A percentile compares a stretch with the other conserved stretches of the same genome.
Evolutionary conservation across 106 monocot genomes (phyloP).

Genomic region (Dendrobium chrysotoxum): DNA sequence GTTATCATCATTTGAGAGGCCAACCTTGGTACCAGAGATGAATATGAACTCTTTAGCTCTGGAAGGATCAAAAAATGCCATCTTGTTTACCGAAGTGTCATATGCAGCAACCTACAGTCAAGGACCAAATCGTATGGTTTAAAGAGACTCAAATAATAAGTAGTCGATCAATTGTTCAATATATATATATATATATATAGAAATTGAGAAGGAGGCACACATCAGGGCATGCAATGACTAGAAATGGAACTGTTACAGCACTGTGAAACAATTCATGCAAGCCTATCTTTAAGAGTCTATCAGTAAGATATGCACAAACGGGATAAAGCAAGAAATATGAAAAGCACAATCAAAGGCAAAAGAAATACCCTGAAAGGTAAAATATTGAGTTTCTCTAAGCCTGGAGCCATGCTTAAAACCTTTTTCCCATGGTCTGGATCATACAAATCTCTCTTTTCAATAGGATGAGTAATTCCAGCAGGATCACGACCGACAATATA

Average conservation of each 20-base stretch:
- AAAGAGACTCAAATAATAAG: background rate
- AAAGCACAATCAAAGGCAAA: background rate
- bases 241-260: too few relatives aligned
- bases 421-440: constrained; percentile 98
- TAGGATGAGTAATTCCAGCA: constrained; percentile 95
- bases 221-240: too few relatives aligned
- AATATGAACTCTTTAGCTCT: constrained; percentile 92
- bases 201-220: too few relatives aligned
- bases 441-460: constrained; percentile 87
- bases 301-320: too few relatives aligned
- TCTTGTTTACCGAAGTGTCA: constrained; percentile 66
- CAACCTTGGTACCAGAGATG: constrained; percentile 97
- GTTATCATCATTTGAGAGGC: background rate
- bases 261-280: too few relatives aligned
- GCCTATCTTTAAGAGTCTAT: too few relatives aligned
- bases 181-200: too few relatives aligned
- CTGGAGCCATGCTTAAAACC: constrained; percentile 94
- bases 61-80: constrained; percentile 97
- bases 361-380: constrained; percentile 80
- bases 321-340: background rate
- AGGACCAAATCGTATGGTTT: background rate
- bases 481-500: constrained; percentile 99
- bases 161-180: too few relatives aligned
- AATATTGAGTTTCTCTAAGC: constrained; percentile 88
- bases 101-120: constrained; percentile 82